phyloP scores from a whole-genome alignment of 345 rosid genomes.

The Arabidopsis suecica region DNA sequence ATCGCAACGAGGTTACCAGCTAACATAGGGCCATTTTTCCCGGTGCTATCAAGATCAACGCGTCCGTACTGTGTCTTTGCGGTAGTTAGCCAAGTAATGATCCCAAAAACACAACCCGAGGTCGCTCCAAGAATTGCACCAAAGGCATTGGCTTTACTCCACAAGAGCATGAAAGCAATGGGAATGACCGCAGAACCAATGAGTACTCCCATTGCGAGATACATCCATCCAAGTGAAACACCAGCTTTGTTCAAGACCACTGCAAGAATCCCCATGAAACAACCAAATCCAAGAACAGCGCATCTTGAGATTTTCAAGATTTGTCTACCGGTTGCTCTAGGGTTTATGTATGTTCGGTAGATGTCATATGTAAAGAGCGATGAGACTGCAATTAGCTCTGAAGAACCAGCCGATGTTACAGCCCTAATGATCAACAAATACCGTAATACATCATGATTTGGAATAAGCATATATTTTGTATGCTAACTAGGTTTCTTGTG shows the following conservation, averaged over 20 bases:
- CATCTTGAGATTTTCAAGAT: slow-evolving; percentile 76
- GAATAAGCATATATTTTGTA: neutral
- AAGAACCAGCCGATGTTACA: slow-evolving; percentile 93
- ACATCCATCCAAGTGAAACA: slow-evolving; percentile 97
- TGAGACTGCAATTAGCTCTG: slow-evolving; percentile 91
- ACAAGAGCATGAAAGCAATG: slow-evolving; percentile 87
- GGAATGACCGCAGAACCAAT: slow-evolving; percentile 94
- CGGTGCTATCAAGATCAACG: slow-evolving; percentile 75
- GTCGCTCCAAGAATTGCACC: slow-evolving; percentile 81
- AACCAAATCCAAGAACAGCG: slow-evolving; percentile 78
- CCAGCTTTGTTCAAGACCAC: slow-evolving; percentile 83
- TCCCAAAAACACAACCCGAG: slow-evolving; percentile 74
- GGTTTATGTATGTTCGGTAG: slow-evolving; percentile 89
- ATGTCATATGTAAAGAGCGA: slow-evolving; percentile 87
- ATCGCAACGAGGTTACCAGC: slow-evolving; percentile 85
- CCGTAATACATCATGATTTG: slow-evolving; percentile 1
- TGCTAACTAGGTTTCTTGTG: slow-evolving; percentile 4
- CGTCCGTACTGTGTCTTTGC: slow-evolving; percentile 67
- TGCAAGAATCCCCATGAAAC: slow-evolving; percentile 96
- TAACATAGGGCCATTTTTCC: slow-evolving; percentile 86
- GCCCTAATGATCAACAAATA: slow-evolving; percentile 63
- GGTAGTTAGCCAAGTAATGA: slow-evolving; percentile 72
- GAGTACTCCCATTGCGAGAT: slow-evolving; percentile 88
- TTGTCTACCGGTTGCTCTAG: slow-evolving; percentile 70
- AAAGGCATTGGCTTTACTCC: slow-evolving; percentile 85